Evolutionary conservation across 2,329 filamentous ascomycete genomes (phyloP).

Genomic region (Neonectria ditissima): DNA sequence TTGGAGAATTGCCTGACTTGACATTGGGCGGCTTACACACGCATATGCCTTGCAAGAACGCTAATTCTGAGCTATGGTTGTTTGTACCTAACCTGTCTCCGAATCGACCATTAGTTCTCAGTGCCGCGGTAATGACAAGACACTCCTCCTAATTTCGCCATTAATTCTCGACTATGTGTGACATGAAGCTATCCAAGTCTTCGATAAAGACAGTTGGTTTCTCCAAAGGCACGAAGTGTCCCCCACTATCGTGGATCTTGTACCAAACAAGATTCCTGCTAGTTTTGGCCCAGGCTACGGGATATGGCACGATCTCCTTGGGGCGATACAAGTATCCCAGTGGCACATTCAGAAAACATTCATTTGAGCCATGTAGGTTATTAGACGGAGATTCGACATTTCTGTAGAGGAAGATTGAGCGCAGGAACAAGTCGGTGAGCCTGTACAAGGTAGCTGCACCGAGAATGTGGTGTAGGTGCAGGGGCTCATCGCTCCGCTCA

Average conservation of each 20-base stretch:
- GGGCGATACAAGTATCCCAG: slow-evolving; percentile 8
- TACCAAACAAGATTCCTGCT: slow-evolving; percentile 5
- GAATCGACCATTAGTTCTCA: no score
- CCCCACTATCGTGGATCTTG: neutral
- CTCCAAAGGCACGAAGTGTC: neutral
- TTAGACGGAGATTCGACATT: neutral
- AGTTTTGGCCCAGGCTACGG: neutral
- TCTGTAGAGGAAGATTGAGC: slow-evolving; percentile 8
- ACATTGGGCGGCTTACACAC: no score
- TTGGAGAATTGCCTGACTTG: no score
- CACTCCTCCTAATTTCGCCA: no score
- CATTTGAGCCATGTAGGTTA: neutral
- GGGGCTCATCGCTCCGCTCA: neutral
- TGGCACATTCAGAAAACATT: neutral
- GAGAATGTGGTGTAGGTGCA: neutral
- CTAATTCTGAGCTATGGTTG: no score
- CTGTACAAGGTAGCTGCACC: slow-evolving; percentile 2
- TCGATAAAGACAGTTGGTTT: neutral
- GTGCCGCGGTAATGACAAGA: no score
- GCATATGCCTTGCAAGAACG: no score
- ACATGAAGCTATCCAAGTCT: neutral
- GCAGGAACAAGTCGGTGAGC: slow-evolving; percentile 1
- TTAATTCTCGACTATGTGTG: neutral
- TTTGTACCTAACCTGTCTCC: no score
- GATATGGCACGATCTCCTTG: neutral